Evolutionary conservation across 2,329 filamentous ascomycete species (phyloP), one percentile per base, ranked within the genome.

Genomic region (Calonectria honghensis): DNA sequence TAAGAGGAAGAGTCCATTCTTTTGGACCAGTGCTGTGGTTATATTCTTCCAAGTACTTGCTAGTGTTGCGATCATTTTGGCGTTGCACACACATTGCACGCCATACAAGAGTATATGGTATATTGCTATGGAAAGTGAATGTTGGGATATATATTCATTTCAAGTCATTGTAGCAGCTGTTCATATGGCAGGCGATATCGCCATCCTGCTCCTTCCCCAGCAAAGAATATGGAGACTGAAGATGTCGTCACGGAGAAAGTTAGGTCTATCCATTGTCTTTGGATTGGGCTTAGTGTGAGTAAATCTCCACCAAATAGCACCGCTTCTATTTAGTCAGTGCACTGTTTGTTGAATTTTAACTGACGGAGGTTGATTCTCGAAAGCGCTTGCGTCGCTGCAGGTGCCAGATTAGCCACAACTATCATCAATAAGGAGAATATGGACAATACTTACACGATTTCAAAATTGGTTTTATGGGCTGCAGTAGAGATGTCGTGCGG

Each of bases 91-190:
- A 39, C 54, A 61, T 39, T 61, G 54, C 32, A 61, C 35, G 29
- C 57, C 35, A 27, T 61, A 61, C 14, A 41, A 61, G 11, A 61
- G 57, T 29, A 61, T 61, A 39, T 61, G 57, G 57, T 61, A 61
- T 18, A 24, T 61, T 37, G 14, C 57, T 1, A 61, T 61, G 57
- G 35, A 61, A 16, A 29, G 57, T 6, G 35, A 61, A 41, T 61
- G 57, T 11, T 61, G 57, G 57, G 57, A 61, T 18, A 61, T 61
- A 61, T 61, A 61, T 39, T n/a, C 54, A 11, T 61, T 61, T 13
- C 54, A 61, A 61, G 54, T 61, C 20, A 4, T 61, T 16, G 32
- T 61, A 27, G 54, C 54, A 27, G 54, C 32, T 27, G 11, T 61
- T 61, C 54, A 61, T 9, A 24, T 61, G 20, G 54, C n/a, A 27